Base-by-base conservation (phyloP, 257 asterid genomes). In the Vinca minor region DNA sequence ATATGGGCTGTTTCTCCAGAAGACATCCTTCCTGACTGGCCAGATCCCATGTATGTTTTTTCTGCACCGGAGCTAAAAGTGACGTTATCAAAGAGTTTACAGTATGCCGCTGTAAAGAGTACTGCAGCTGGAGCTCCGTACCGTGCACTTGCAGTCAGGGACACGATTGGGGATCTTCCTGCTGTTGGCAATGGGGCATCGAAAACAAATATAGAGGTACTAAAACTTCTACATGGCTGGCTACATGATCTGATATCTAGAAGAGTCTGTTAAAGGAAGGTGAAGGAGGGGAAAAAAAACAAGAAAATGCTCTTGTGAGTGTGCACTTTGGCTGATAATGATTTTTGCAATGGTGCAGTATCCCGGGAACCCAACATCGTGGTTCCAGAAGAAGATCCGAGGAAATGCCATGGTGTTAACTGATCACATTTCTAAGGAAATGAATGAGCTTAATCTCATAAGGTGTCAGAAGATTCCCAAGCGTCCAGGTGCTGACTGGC, bases 11-110 rank as follows among this genome's bases (percentile, higher is more conserved):
- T 96, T 21, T 79, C 96, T 60, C 96, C 96, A 29, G 91, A 89
- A 38, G 91, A 87, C 81, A 44, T 76, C 64, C 96, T 92, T 69
- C 96, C 98, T 0, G 96, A 89, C 34, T 92, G 98, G 98, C 98
- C 96, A 0, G 96, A 92, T 79, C 98, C 96, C 60, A 87, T 92
- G 95, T 95, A 92, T 65, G 98, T 92, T 35, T 92, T 92, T 79
- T 74, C 84, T 12, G 91, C 85, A 62, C 96, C 98, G 14, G 91
- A 92, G 61, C 53, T 92, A 64, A 92, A 76, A 78, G 84, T 92
- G 47, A 42, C 90, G 49, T 59, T 92, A 75, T 79, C 91, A 5
- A 77, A 69, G 63, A 82, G 78, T 62, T 36, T 67, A 55, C 87
- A 87, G 9, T 92, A 89, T 68, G n/a, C n/a, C n/a, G n/a, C n/a